phyloP scores from a whole-genome alignment of 345 rosid genomes.

The Sisymbrium altissimum region DNA sequence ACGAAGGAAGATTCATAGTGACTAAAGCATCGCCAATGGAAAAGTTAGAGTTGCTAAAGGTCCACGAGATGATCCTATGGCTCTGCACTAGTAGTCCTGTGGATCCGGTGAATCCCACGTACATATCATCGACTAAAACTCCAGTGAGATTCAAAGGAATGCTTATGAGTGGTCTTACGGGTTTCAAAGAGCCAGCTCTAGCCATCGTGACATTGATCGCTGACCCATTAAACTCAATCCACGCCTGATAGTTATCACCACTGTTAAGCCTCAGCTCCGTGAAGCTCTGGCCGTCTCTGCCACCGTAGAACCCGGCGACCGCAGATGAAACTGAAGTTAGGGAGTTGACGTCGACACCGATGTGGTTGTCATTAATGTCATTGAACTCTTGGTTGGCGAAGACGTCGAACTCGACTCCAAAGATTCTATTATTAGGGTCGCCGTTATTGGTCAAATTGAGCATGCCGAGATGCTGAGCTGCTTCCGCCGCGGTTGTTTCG shows the following conservation, averaged over 20 bases:
- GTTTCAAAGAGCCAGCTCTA: constrained; percentile 36
- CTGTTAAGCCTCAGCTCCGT: constrained; percentile 43
- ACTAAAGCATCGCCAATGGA: constrained; percentile 50
- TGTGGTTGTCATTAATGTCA: constrained; percentile 65
- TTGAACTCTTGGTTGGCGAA: constrained; percentile 65
- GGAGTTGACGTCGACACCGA: constrained; percentile 68
- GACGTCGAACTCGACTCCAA: constrained; percentile 66
- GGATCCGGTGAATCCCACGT: constrained; percentile 62
- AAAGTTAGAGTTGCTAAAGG: constrained; percentile 59
- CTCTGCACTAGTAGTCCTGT: constrained; percentile 52
- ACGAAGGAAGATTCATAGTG: constrained; percentile 61
- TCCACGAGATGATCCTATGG: constrained; percentile 73
- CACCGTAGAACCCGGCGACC: constrained; percentile 49
- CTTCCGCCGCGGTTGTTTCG: constrained; percentile 41
- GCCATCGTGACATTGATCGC: constrained; percentile 40
- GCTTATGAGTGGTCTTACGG: constrained; percentile 45
- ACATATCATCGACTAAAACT: constrained; percentile 61
- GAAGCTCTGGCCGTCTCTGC: constrained; percentile 27
- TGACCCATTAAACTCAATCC: constrained; percentile 65
- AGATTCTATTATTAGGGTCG: constrained; percentile 38
- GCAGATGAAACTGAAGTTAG: constrained; percentile 41
- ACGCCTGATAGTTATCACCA: constrained; percentile 74
- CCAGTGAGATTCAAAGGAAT: constrained; percentile 42
- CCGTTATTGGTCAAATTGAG: constrained; percentile 53
- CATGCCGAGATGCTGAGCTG: constrained; percentile 58